phyloP scores from a whole-genome alignment of 768 basidiomycete genomes.

The Boletus reticulatus region DNA sequence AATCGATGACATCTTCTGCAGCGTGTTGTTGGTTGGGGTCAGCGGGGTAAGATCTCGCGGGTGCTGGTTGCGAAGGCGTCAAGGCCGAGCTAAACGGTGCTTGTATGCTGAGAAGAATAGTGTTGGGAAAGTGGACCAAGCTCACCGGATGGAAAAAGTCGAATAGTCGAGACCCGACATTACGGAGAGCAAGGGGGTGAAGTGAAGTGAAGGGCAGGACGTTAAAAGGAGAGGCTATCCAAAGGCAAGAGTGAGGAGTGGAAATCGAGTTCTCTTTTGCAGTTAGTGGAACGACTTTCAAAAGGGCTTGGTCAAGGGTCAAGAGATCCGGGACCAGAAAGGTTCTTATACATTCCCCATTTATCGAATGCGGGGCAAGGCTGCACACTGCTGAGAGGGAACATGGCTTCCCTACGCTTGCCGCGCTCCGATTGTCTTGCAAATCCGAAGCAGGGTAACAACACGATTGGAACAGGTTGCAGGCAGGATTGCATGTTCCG shows the following conservation, averaged over 20 bases:
- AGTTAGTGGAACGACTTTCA: slow-evolving; percentile 18
- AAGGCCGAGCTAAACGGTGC: slow-evolving; percentile 21
- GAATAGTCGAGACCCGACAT: slow-evolving; percentile 29
- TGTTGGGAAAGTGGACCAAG: not conserved
- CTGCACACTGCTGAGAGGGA: slow-evolving; percentile 18
- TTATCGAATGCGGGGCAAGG: slow-evolving; percentile 23
- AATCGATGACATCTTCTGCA: slow-evolving; percentile 30
- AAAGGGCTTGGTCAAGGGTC: slow-evolving; percentile 26
- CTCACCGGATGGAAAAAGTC: slow-evolving; percentile 28
- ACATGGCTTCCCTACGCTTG: slow-evolving; percentile 30
- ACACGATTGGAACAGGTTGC: slow-evolving; percentile 31
- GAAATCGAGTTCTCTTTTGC: slow-evolving; percentile 20
- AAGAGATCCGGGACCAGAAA: slow-evolving; percentile 22
- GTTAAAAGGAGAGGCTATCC: slow-evolving; percentile 6
- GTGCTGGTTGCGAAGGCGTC: slow-evolving; percentile 25
- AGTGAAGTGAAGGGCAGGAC: slow-evolving; percentile 1
- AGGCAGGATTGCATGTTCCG: slow-evolving; percentile 31
- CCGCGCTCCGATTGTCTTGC: slow-evolving; percentile 27
- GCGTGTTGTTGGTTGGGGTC: slow-evolving; percentile 27
- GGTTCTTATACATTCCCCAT: slow-evolving; percentile 28
- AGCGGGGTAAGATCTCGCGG: slow-evolving; percentile 26
- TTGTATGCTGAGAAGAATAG: slow-evolving; percentile 1
- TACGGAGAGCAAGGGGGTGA: not conserved
- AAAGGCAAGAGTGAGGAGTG: slow-evolving; percentile 6
- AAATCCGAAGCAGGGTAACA: slow-evolving; percentile 33